These are phyloP conservation scores for Entelexis paramagnoliae DNA, from an alignment of 1,139 yeast genomes.

Conservation along the genomic window DNA sequence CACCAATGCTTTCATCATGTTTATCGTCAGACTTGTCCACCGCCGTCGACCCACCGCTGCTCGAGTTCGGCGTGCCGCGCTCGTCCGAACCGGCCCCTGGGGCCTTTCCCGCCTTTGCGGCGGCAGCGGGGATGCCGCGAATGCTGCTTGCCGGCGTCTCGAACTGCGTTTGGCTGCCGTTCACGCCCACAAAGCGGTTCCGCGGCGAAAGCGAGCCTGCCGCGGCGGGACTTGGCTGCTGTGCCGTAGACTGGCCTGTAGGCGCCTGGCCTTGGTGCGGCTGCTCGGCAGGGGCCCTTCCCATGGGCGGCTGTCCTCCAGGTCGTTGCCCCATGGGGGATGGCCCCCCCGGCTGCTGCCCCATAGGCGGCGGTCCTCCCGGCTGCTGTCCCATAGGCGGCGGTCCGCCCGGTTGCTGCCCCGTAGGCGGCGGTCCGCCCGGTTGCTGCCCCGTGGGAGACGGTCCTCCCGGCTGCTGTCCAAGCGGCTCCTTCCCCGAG, in stretches of 20 bases:
- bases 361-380: too few relatives aligned
- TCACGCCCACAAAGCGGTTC: conserved; percentile 15
- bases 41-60: conserved; percentile 1
- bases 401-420: too few relatives aligned
- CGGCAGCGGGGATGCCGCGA: background rate
- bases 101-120: background rate
- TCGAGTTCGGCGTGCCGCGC: background rate
- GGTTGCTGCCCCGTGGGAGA: too few relatives aligned
- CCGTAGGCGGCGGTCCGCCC: too few relatives aligned
- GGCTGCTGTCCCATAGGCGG: too few relatives aligned
- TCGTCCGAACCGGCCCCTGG: background rate
- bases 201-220: conserved; percentile 17
- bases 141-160: conserved; percentile 3
- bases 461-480: too few relatives aligned
- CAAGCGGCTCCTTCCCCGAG: too few relatives aligned
- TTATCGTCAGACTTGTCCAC: background rate
- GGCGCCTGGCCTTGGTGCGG: too few relatives aligned
- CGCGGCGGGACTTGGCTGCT: conserved; percentile 16
- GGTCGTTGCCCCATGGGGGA: too few relatives aligned
- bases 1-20: background rate
- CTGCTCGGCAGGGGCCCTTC: too few relatives aligned
- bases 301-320: too few relatives aligned
- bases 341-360: too few relatives aligned
- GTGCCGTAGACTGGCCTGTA: conserved; percentile 9
- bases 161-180: background rate